phyloP scores from a whole-genome alignment of 192 early-diverging fungal genomes.

The Coemansia sp. region DNA sequence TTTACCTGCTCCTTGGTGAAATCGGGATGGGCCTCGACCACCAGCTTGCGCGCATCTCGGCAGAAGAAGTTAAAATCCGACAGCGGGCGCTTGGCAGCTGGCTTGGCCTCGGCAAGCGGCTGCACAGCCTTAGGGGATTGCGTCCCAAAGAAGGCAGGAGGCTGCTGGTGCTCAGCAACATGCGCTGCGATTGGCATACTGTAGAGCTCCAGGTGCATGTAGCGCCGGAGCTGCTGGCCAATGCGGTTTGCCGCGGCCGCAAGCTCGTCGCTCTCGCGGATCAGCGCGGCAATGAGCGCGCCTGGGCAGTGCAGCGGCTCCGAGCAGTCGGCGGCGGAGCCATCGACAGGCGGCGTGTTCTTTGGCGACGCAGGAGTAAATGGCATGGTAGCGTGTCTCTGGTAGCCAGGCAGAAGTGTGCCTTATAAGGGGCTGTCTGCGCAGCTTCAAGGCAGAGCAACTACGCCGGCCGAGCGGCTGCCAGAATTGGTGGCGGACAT shows the following conservation, averaged over 20 bases:
- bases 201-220: slow-evolving; percentile 15
- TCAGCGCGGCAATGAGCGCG: slow-evolving; percentile 10
- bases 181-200: too few species aligned
- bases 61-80: slow-evolving; percentile 52
- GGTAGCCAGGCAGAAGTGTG: too few species aligned
- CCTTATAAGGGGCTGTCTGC: too few species aligned
- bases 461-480: too few species aligned
- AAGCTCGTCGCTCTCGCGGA: slow-evolving; percentile 20
- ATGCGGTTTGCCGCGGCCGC: slow-evolving; percentile 10
- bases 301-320: not conserved
- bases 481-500: slow-evolving; percentile 5
- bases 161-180: not conserved
- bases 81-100: slow-evolving; percentile 34
- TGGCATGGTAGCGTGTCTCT: too few species aligned
- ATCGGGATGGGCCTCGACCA: slow-evolving; percentile 36
- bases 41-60: slow-evolving; percentile 43
- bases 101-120: slow-evolving; percentile 3
- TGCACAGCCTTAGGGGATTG: not conserved
- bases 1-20: slow-evolving; percentile 51
- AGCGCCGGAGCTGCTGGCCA: slow-evolving; percentile 18
- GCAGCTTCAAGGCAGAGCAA: too few species aligned
- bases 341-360: not conserved
- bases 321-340: not conserved
- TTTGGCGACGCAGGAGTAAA: too few species aligned
- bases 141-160: not conserved